Evolutionary conservation across 768 basidiomycete genomes (phyloP), one percentile per base, ranked within the genome.

Genomic region (Termitomyces sp.): DNA sequence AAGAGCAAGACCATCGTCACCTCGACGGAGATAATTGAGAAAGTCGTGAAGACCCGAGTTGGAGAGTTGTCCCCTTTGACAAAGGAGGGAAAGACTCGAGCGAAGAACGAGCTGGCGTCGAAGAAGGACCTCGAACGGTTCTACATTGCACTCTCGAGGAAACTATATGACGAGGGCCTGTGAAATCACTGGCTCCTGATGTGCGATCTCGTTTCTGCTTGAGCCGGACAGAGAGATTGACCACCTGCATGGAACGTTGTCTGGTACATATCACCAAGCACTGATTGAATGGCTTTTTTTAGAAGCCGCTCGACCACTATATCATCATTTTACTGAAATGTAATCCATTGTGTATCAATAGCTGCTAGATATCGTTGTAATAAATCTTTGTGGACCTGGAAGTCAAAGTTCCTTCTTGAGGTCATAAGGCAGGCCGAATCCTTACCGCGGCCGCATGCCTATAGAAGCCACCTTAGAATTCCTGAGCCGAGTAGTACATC

Each of bases 111-210:
- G 60, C 67, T 87, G 14, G 79, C 75, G 55, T 81, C 80, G 58
- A 89, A 89, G 73, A 82, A 83, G 66, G 91, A 94, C 68, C 72
- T 98, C 68, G 94, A 95, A 69, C 76, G 87, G 66, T 92, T 99
- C 72, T 96, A 96, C 71, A 80, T 97, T 36, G 91, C 95, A 6
- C 71, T 98, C 48, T 84, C 90, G 63, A 82, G 89, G 72, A 96
- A 93, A 75, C 72, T 99, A 74, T 93, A 95, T 65, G 91, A 98
- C 59, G 93, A 97, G 69, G 96, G 96, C 12, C 72, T 95, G 67
- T 97, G 74, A 78, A 30, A 2, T 33, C n/a, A 20, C 18, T 52
- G 28, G 32, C 2, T 20, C 23, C 46, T 41, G 23, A 10, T n/a
- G 20, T 43, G 40, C 30, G 13, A 36, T 16, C 4, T 16, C 16